Base-by-base conservation (phyloP, 2,329 filamentous ascomycete species). In the Phialophora tarda region DNA sequence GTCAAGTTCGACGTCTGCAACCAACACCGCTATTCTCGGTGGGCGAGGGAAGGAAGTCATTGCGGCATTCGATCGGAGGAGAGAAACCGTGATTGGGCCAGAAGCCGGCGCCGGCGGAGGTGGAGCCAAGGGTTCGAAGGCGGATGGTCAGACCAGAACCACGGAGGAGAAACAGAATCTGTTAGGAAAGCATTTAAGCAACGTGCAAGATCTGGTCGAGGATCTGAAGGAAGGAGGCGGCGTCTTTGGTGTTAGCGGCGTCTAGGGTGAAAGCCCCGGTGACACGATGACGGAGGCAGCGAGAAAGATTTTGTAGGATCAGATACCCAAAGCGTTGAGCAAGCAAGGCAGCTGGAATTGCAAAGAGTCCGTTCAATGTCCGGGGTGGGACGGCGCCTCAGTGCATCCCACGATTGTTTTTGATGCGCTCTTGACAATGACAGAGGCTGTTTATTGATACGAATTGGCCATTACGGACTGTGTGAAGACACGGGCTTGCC, bases 151-250 rank as follows among this genome's bases (percentile, higher is more conserved):
- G 66, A 89, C 84, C n/a, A 85, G 88, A 66, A 87, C 85, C 7
- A 93, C 91, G 11, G 88, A 90, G 71, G 91, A 96, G 77, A 97
- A 97, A 81, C 91, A 95, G 80, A 84, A 84, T 59, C 79, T 96
- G 77, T 81, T 96, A 47, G 91, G 90, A 51, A 84, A 87, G 71
- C 91, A 95, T 77, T 82, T 96, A 74, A 90, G 85, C 77, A 95
- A 91, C 74, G 91, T 96, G 28, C 91, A 93, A 69, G 91, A 93
- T 72, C 83, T 96, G 66, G 91, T 96, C 62, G 88, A 91, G 76
- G 92, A 97, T 78, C 80, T 97, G 73, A 88, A 89, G 71, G 91
- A 91, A 76, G 70, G 70, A 12, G 69, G 70, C 11, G 71, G 71
- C 44, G 62, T 70, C n/a, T 70, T 70, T 54, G 68, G 68, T n/a